These are phyloP conservation scores for Coemansia sp. DNA, from an alignment of 192 early-diverging fungal genomes.

Conservation along the genomic window DNA sequence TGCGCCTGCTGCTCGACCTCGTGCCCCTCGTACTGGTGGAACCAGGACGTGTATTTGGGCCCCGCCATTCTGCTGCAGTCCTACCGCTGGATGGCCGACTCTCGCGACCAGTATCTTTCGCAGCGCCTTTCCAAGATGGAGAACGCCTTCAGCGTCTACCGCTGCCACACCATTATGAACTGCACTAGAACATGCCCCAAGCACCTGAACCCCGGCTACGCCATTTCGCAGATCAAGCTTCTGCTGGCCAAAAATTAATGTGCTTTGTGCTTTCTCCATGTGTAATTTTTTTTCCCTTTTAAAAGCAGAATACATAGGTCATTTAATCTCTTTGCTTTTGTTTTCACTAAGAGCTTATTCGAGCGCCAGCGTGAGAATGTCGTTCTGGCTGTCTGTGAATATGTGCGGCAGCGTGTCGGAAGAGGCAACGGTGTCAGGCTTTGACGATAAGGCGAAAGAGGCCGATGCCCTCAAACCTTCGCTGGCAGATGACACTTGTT, in stretches of 20 bases:
- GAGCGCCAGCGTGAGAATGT: conserved; percentile 15
- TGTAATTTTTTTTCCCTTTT: too few species aligned
- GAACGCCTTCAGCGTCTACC: conserved; percentile 95
- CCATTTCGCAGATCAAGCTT: conserved; percentile 97
- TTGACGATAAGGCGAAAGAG: conserved; percentile 12
- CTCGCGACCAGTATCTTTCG: conserved; percentile 84
- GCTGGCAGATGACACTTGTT: neutral
- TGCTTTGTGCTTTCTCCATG: conserved; percentile 16
- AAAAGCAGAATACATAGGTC: neutral
- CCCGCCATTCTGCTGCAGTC: conserved; percentile 96
- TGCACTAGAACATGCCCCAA: conserved; percentile 96
- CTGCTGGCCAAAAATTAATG: conserved; percentile 72
- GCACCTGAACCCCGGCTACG: conserved; percentile 94
- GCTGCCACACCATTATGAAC: conserved; percentile 99
- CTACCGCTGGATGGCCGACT: conserved; percentile 98
- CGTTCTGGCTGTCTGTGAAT: conserved; percentile 25
- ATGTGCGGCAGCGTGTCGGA: conserved; percentile 12
- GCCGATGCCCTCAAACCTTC: conserved; percentile 3
- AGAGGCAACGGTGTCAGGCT: conserved; percentile 32
- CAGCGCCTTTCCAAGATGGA: conserved; percentile 86
- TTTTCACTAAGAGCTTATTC: neutral
- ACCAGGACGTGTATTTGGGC: conserved; percentile 89
- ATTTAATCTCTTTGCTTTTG: neutral
- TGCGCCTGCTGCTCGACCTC: conserved; percentile 97
- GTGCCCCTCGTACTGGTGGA: conserved; percentile 98